Base-by-base conservation (phyloP, 768 basidiomycete species). In the Pleurotus ostreatus region DNA sequence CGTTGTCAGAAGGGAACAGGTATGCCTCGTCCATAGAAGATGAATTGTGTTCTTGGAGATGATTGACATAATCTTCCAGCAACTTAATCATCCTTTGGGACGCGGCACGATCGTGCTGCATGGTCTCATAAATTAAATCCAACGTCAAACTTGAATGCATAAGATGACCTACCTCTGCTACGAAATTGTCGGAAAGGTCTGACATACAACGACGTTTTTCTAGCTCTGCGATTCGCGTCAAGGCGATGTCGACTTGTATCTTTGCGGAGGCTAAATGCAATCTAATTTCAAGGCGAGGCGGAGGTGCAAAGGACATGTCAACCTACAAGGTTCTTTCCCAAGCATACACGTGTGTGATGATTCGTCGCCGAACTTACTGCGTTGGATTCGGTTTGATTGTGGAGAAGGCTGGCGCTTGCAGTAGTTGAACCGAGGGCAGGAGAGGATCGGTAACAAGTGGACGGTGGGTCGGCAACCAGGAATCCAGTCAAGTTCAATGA, bases 331-430 rank as follows among this genome's bases (percentile, higher is more conserved):
- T 69, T 87, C 83, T 62, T 82, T 79, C 11, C 89, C 88, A 25
- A 94, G 78, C 43, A 89, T 74, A 68, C 94, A 98, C 0, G 78
- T 75, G 66, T 98, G 95, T 2, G 92, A 87, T 43, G 82, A 71
- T 68, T 98, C 95, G 30, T 79, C 73, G 1, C 94, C 95, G 65
- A 98, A 98, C 70, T 94, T 96, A 63, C 80, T 87, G 38, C 70
- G 70, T 57, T 78, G 76, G 3, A 70, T 66, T 25, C 76, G 71
- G 40, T 71, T 73, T 9, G 70, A 69, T 11, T 72, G 63, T n/a
- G 70, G 63, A 12, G 74, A 72, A 3, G 77, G 72, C 55, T 81
- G 78, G 40, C 80, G 80, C 65, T 85, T 89, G 66, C 88, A 89
- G 71, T 89, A 95, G 6, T 84, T 86, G 65, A 97, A 85, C 23